Base-by-base conservation (phyloP, 1,284 basidiomycete genomes). In the Naganishia cerealis region DNA sequence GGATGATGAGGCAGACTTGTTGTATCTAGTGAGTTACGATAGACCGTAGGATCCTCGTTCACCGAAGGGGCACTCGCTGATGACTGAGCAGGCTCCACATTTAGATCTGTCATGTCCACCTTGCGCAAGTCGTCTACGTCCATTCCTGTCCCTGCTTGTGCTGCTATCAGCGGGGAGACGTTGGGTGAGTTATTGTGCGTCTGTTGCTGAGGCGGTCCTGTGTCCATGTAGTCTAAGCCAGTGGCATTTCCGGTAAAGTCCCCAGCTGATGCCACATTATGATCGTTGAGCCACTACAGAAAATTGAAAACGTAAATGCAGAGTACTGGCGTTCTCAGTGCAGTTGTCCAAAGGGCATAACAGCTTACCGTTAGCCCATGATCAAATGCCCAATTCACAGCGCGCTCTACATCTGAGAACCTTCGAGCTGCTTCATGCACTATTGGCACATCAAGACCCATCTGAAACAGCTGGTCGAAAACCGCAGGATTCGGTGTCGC, bases 261-360 rank as follows among this genome's bases (percentile, higher is more conserved):
- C n/a, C 38, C 61, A 18, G 42, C 46, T 21, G 56, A 59, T n/a
- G 33, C 33, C 52, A 18, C 54, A 24, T 67, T 52, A n/a, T 26
- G 62, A 38, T 72, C 70, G 65, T 53, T 21, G 12, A 50, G 36
- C 69, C 70, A 39, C 36, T 56, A 36, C 33, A 16, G 54, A 33
- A 57, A 5, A 26, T 12, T 24, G 16, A 18, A 39, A 62, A 57
- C 21, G 24, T 39, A 13, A 66, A 21, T 8, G 57, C 39, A 24
- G 13, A 50, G 46, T 24, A 13, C n/a, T n/a, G 21, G 13, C 6
- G 2, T 8, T 7, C 6, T 13, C n/a, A 24, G n/a, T 24, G 9
- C 9, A 1, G 24, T n/a, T 6, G 5, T 18, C 9, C 26, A 29
- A 7, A 10, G 40, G 24, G 36, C 8, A 18, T 16, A 48, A 15